These are phyloP conservation scores for Yamadazyma dendronema DNA, from an alignment of 1,139 yeast genomes.

Conservation along the genomic window DNA sequence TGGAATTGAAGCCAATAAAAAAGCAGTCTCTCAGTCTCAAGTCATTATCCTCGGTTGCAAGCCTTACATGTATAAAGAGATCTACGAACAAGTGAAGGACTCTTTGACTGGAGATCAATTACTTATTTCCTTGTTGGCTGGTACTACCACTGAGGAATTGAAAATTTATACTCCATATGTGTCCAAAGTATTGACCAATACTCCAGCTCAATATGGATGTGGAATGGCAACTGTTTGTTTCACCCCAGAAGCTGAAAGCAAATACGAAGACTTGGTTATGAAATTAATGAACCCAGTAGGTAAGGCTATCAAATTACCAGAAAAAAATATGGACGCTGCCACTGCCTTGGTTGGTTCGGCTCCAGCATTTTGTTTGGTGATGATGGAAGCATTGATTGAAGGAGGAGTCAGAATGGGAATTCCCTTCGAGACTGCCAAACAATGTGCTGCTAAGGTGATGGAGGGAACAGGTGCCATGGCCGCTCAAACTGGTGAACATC, in stretches of 20 bases:
- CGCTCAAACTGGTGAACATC: slow-evolving; percentile 78
- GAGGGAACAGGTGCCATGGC: slow-evolving; percentile 97
- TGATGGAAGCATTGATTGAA: slow-evolving; percentile 90
- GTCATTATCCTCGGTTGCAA: slow-evolving; percentile 82
- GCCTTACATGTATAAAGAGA: slow-evolving; percentile 71
- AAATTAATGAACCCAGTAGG: slow-evolving; percentile 66
- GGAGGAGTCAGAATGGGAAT: slow-evolving; percentile 96
- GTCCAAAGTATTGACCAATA: slow-evolving; percentile 96
- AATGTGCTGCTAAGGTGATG: slow-evolving; percentile 93
- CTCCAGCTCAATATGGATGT: slow-evolving; percentile 88
- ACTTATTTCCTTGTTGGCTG: slow-evolving; percentile 84
- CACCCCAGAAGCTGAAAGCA: slow-evolving; percentile 45
- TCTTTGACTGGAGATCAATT: slow-evolving; percentile 54
- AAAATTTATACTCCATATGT: slow-evolving; percentile 52
- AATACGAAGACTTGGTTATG: slow-evolving; percentile 54
- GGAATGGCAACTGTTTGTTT: slow-evolving; percentile 91
- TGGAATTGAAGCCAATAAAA: slow-evolving; percentile 49
- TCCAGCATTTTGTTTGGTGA: slow-evolving; percentile 87
- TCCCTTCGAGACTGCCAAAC: slow-evolving; percentile 78
- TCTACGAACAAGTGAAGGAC: slow-evolving; percentile 45
- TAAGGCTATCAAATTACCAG: slow-evolving; percentile 69
- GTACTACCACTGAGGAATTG: slow-evolving; percentile 79
- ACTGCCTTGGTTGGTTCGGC: slow-evolving; percentile 96
- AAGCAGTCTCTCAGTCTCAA: slow-evolving; percentile 62
- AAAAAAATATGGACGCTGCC: slow-evolving; percentile 94